Conservation (phyloP, 441 rosid genomes). For the Croton laevigatus region DNA sequence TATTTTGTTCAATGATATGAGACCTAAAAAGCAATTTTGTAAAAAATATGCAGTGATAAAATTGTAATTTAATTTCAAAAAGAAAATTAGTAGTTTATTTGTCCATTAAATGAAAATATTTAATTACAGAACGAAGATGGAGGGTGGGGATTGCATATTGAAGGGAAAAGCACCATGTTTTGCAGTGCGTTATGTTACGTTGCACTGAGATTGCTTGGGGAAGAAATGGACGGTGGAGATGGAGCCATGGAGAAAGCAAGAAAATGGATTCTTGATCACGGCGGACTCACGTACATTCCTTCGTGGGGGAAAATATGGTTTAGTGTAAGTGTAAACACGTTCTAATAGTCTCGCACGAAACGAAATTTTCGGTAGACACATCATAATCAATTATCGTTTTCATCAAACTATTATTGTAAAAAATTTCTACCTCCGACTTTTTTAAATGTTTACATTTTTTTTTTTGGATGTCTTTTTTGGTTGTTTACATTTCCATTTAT, state of each 20-base stretch:
- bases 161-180: slow-evolving; percentile 89
- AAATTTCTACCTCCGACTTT: too few relatives aligned
- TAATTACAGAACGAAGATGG: slow-evolving; percentile 61
- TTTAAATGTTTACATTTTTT: too few relatives aligned
- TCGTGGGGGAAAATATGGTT: slow-evolving; percentile 99
- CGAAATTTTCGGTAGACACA: too few relatives aligned
- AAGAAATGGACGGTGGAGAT: slow-evolving; percentile 66
- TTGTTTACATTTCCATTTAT: too few relatives aligned
- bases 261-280: slow-evolving; percentile 74
- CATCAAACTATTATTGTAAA: neutral
- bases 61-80: too few relatives aligned
- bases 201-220: slow-evolving; percentile 77
- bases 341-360: too few relatives aligned
- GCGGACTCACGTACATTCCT: slow-evolving; percentile 73
- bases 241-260: slow-evolving; percentile 71
- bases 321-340: slow-evolving; percentile 55
- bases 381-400: neutral
- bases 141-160: slow-evolving; percentile 96
- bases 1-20: too few relatives aligned
- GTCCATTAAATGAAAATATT: too few relatives aligned
- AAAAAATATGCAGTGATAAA: too few relatives aligned
- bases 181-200: slow-evolving; percentile 72
- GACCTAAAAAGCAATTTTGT: too few relatives aligned
- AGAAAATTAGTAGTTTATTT: too few relatives aligned
- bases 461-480: too few relatives aligned